A percentile compares a stretch with the other conserved stretches of the same genome.
phyloP scores from a whole-genome alignment of 2,329 filamentous ascomycete genomes.

The Clonostachys byssicola region DNA sequence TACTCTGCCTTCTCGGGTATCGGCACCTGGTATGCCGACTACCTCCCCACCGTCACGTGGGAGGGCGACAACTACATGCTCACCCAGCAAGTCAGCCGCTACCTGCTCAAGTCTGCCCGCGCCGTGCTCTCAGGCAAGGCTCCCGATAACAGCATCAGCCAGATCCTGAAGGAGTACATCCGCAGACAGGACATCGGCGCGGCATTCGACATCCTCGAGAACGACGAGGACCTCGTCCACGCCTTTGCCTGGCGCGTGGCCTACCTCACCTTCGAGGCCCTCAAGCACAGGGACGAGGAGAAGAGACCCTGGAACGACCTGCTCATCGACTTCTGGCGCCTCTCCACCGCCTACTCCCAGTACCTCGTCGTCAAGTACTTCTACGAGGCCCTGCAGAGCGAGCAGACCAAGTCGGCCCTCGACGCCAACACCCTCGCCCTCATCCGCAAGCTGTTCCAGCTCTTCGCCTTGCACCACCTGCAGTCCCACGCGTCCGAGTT shows the following conservation, averaged over 20 bases:
- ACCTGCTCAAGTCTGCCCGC: constrained; percentile 70
- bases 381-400: constrained; percentile 33
- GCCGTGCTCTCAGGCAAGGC: constrained; percentile 62
- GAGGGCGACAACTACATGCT: constrained; percentile 79
- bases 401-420: constrained; percentile 45
- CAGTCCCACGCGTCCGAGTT: constrained; percentile 69
- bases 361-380: constrained; percentile 79
- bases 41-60: constrained; percentile 63
- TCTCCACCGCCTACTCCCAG: constrained; percentile 71
- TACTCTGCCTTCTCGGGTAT: constrained; percentile 30
- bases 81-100: constrained; percentile 70
- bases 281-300: constrained; percentile 69
- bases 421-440: constrained; percentile 52
- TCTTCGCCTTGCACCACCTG: constrained; percentile 63
- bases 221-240: constrained; percentile 65
- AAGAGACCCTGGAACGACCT: constrained; percentile 76
- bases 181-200: constrained; percentile 64
- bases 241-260: constrained; percentile 75
- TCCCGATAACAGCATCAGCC: constrained; percentile 58
- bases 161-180: constrained; percentile 62
- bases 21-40: constrained; percentile 72
- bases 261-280: constrained; percentile 70
- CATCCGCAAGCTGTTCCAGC: constrained; percentile 75
- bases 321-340: constrained; percentile 73
- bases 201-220: constrained; percentile 70